These are phyloP conservation scores for Helicostylum pulchrum DNA, from an alignment of 192 early-diverging fungal genomes.

Conservation along the genomic window DNA sequence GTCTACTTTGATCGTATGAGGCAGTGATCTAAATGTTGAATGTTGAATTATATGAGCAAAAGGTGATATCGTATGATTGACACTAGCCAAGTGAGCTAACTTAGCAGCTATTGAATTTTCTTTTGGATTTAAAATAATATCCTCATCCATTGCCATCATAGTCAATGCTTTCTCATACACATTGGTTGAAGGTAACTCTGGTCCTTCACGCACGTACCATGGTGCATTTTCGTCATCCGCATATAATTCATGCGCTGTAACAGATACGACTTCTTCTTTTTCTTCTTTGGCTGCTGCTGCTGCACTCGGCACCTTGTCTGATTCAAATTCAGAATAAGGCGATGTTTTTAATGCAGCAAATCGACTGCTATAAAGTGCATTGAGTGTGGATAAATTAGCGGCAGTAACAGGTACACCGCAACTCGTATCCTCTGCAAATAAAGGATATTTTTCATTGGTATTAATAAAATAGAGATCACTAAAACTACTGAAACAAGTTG, in stretches of 20 bases:
- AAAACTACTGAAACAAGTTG: constrained; percentile 6
- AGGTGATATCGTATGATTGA: constrained; percentile 87
- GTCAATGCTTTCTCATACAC: not conserved
- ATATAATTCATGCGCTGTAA: not conserved
- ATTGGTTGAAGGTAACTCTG: constrained; percentile 21
- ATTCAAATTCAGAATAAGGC: constrained; percentile 7
- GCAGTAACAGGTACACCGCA: constrained; percentile 17
- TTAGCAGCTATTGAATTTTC: constrained; percentile 82
- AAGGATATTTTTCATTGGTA: not conserved
- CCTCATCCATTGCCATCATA: not conserved
- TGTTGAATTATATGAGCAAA: constrained; percentile 79
- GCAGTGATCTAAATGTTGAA: constrained; percentile 68
- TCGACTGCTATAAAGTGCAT: constrained; percentile 11
- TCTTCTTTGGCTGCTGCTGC: not conserved
- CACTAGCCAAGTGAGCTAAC: constrained; percentile 77
- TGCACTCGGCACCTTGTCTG: not conserved
- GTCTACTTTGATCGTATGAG: constrained; percentile 30
- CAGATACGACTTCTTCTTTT: not conserved
- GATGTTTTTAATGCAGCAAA: constrained; percentile 14
- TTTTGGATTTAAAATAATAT: constrained; percentile 51
- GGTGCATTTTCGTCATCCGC: constrained; percentile 28
- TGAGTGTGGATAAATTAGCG: constrained; percentile 23
- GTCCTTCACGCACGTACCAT: constrained; percentile 34
- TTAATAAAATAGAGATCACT: constrained; percentile 13
- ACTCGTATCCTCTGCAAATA: not conserved